phyloP scores from a whole-genome alignment of 805 yeast genomes.

The Grigorovia transvaalensis region DNA sequence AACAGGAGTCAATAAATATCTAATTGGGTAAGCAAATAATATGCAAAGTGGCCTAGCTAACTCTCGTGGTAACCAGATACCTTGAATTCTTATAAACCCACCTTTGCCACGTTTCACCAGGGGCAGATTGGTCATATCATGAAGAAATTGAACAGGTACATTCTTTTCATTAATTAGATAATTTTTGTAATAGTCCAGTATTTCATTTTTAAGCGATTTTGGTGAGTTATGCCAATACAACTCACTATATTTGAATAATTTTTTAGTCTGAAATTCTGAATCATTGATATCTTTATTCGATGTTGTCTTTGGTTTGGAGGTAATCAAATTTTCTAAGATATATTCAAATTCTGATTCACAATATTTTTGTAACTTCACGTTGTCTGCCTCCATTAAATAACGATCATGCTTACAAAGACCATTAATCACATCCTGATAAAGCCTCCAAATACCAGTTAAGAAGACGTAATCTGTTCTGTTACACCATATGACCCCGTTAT shows the following conservation, averaged over 20 bases:
- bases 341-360: slow-evolving; percentile 5
- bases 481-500: slow-evolving; percentile 78
- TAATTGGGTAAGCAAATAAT: slow-evolving; percentile 65
- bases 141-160: slow-evolving; percentile 7
- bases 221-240: not conserved
- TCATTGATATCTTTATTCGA: not conserved
- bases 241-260: not conserved
- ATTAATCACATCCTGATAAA: slow-evolving; percentile 26
- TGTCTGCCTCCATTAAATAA: not conserved
- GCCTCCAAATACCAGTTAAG: slow-evolving; percentile 78
- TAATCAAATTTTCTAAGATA: not conserved
- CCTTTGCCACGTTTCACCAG: slow-evolving; percentile 66
- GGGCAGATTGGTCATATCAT: slow-evolving; percentile 10
- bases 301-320: not conserved
- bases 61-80: slow-evolving; percentile 79
- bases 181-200: slow-evolving; percentile 9
- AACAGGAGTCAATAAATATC: slow-evolving; percentile 66
- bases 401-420: slow-evolving; percentile 11
- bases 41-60: slow-evolving; percentile 59
- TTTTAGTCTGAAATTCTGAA: not conserved
- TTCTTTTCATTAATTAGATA: slow-evolving; percentile 7
- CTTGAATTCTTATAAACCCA: slow-evolving; percentile 85
- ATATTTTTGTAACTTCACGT: not conserved
- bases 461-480: slow-evolving; percentile 76
- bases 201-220: not conserved